Evolutionary conservation across 164 flowering plant genomes (phyloP), one percentile per base, ranked within the genome.

Genomic region (Sextonia rubra): DNA sequence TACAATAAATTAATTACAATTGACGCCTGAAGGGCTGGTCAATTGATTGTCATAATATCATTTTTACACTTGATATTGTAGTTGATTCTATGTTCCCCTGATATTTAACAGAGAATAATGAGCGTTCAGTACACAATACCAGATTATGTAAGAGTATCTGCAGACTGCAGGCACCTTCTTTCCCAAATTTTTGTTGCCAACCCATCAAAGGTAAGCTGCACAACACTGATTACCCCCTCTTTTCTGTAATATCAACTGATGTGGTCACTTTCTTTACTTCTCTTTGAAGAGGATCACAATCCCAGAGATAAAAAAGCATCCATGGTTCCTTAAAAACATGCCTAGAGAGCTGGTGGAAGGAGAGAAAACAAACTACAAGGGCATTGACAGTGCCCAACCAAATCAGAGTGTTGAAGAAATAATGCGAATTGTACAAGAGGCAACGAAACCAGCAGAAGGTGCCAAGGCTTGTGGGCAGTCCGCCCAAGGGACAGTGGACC

Each of bases 91-190:
- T 52, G n/a, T 64, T 29, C 32, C 15, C 27, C 32, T 64, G 22
- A 26, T 64, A 8, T 17, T 29, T 17, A 64, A 64, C 90, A 88
- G 93, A 82, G 88, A 75, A 89, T 89, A 75, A 70, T 86, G 84
- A 78, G 83, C 44, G 90, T 82, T 18, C 88, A 91, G 68, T 91
- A 88, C 85, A 74, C 90, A 61, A 83, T 91, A 71, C 96, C 93
- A 0, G 93, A 89, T 70, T 84, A 89, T 68, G 83, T 90, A 22
- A 89, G 84, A 3, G 76, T 90, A 14, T 90, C 91, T 25, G 80
- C 86, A 3, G 90, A 86, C 26, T 89, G 91, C 78, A 79, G 79
- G 61, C 83, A 80, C 4, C 85, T 89, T 60, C 87, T 91, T 68
- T 85, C 96, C 37, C 86, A 75, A 37, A 88, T 89, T 18, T 89